These are phyloP conservation scores for Phalaenopsis aphrodite DNA, from an alignment of 106 monocot species.

Conservation along the genomic window DNA sequence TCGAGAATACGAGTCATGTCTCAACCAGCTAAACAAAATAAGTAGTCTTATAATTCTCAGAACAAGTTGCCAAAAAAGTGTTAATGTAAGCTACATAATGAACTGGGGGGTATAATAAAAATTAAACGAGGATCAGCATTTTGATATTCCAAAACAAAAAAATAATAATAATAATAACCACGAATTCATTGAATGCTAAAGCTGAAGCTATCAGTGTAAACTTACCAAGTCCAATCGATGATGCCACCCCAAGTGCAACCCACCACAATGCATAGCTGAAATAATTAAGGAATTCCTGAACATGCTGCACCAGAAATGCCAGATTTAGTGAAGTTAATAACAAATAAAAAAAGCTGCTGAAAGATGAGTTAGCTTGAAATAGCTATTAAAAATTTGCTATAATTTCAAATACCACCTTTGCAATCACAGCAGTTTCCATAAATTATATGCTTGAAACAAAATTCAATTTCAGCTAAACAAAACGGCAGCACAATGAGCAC, in stretches of 20 bases:
- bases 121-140: background rate
- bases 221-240: conserved; percentile 84
- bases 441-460: background rate
- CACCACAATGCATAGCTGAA: conserved; percentile 67
- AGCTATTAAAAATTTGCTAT: background rate
- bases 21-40: background rate
- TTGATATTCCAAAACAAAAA: conserved; percentile 3
- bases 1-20: background rate
- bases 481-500: background rate
- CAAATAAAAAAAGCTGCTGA: background rate
- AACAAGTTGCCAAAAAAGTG: background rate
- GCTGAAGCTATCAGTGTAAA: background rate
- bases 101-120: background rate
- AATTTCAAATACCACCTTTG: background rate
- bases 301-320: conserved; percentile 34
- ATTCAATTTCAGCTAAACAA: too few relatives aligned
- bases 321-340: conserved; percentile 1
- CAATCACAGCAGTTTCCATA: background rate
- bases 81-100: background rate
- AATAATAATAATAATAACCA: background rate
- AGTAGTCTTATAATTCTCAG: background rate
- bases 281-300: conserved; percentile 44
- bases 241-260: conserved; percentile 68
- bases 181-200: conserved; percentile 1
- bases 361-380: background rate